phyloP scores from a whole-genome alignment of 257 asterid genomes.

The Solanum megistacrolobum region DNA sequence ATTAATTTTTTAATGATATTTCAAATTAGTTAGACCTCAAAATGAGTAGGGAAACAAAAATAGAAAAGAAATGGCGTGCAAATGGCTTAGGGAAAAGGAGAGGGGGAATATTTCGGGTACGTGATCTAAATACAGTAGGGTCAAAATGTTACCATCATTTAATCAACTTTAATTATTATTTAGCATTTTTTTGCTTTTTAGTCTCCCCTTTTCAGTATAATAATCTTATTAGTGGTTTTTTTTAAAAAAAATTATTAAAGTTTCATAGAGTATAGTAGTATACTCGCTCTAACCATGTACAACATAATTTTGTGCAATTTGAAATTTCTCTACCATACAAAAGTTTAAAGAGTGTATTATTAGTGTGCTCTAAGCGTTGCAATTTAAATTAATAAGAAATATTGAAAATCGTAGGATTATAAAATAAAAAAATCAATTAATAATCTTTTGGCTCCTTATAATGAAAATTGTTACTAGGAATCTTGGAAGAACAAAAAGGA shows the following conservation, averaged over 20 bases:
- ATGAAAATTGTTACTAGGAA: background rate
- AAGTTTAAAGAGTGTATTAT: background rate
- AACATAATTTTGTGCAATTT: background rate
- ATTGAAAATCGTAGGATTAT: background rate
- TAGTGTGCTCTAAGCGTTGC: background rate
- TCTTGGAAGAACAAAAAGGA: background rate
- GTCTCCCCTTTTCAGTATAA: background rate
- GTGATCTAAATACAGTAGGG: conserved; percentile 33
- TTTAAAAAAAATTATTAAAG: background rate
- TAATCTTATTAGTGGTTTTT: background rate
- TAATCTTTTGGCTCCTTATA: background rate
- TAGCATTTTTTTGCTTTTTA: background rate
- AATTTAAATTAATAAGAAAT: background rate
- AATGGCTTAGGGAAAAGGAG: conserved; percentile 25
- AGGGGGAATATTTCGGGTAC: conserved; percentile 29
- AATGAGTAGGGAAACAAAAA: rapidly evolving
- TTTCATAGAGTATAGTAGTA: background rate
- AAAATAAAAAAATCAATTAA: background rate
- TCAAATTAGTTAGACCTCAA: rapidly evolving
- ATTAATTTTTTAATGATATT: background rate
- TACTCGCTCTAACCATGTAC: background rate
- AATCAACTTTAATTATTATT: background rate
- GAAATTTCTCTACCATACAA: background rate
- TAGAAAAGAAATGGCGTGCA: conserved; percentile 24
- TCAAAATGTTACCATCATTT: conserved; percentile 7